Conservation (phyloP, 768 basidiomycete species). For the Russula emetica region DNA sequence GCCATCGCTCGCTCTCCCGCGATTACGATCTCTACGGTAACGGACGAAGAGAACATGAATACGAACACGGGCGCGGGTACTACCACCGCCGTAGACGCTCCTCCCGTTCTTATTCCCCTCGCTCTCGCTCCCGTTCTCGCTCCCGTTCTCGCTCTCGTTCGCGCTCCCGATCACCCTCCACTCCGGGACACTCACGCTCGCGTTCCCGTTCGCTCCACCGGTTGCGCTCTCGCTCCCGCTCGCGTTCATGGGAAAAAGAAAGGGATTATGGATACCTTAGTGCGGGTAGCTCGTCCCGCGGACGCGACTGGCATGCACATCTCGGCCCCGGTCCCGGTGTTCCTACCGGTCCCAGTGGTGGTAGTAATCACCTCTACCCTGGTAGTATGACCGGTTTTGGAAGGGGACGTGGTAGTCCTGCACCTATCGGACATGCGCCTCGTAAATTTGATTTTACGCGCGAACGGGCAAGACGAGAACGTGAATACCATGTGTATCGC, state of each 20-base stretch:
- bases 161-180: not conserved
- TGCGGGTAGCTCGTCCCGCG: not conserved
- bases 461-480: constrained; percentile 3
- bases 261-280: not conserved
- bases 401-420: not conserved
- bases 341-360: not conserved
- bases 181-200: no score
- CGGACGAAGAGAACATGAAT: not conserved
- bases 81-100: not conserved
- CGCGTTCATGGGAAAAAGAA: constrained; percentile 7
- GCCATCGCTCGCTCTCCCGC: constrained; percentile 2
- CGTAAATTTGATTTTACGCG: constrained; percentile 11
- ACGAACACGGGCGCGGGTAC: not conserved
- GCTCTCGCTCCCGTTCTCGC: not conserved
- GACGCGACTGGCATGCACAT: not conserved
- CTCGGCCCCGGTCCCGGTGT: not conserved
- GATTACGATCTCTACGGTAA: not conserved
- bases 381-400: not conserved
- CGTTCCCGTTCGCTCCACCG: no score
- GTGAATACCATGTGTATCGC: constrained; percentile 1
- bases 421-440: not conserved
- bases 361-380: no score
- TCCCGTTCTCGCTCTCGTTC: not conserved
- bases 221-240: not conserved
- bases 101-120: not conserved